Percentiles rank a stretch among this genome's conserved stretches.
Evolutionary conservation across 2,329 filamentous ascomycete species (phyloP).

Genomic region (Aspergillus hiratsukae): DNA sequence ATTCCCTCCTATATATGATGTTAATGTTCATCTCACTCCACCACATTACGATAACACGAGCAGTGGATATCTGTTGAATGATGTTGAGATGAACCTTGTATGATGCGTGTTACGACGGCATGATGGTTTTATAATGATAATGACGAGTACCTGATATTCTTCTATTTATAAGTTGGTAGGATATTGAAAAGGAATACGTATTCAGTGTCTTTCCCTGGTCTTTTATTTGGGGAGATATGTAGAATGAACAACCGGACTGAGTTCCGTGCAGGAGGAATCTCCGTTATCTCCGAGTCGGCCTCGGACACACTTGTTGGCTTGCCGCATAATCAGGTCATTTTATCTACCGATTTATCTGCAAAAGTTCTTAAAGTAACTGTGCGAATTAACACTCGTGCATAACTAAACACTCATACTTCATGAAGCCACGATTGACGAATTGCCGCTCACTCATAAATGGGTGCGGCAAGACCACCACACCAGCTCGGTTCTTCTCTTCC

Average conservation of each 20-base stretch:
- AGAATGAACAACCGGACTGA: no score
- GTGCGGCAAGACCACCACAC: constrained; percentile 10
- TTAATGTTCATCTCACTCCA: not conserved
- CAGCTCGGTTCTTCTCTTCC: constrained; percentile 19
- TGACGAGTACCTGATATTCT: not conserved
- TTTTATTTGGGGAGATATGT: no score
- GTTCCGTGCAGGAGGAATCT: not conserved
- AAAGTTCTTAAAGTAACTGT: not conserved
- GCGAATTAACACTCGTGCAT: not conserved
- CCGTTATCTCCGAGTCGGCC: constrained; percentile 16
- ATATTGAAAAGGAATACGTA: not conserved
- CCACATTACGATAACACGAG: not conserved
- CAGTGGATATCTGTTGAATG: not conserved
- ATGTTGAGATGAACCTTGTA: not conserved
- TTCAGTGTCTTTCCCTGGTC: no score
- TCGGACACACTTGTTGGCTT: constrained; percentile 5
- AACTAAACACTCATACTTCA: not conserved
- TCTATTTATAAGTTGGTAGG: not conserved
- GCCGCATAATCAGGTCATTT: not conserved
- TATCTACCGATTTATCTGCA: not conserved
- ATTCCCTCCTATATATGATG: not conserved
- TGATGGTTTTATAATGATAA: not conserved
- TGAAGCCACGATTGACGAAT: constrained; percentile 10
- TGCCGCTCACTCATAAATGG: constrained; percentile 9
- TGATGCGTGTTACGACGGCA: not conserved